Evolutionary conservation across 1,284 basidiomycete species (phyloP).

Genomic region (Anthracocystis panici-leucophaei): DNA sequence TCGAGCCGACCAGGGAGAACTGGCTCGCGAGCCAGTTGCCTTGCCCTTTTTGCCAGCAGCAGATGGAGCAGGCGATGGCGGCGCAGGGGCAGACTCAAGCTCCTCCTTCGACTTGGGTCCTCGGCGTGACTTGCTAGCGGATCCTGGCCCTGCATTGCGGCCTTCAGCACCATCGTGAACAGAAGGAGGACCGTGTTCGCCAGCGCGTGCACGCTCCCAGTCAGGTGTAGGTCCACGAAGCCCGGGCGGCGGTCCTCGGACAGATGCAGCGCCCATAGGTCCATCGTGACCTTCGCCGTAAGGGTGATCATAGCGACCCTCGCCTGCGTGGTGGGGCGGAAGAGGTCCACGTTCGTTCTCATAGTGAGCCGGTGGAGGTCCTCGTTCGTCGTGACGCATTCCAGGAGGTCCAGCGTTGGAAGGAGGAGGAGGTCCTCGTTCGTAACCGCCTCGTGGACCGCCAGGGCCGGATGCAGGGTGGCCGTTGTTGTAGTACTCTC

Average conservation of each 20-base stretch:
- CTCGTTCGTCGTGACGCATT: conserved; percentile 41
- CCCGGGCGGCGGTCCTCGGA: conserved; percentile 22
- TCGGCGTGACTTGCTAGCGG: conserved; percentile 35
- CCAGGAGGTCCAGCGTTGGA: conserved; percentile 20
- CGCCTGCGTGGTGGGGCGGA: conserved; percentile 20
- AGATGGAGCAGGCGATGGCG: conserved; percentile 46
- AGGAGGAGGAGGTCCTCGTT: conserved; percentile 21
- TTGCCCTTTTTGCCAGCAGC: conserved; percentile 48
- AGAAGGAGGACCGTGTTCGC: conserved; percentile 26
- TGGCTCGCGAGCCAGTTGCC: conserved; percentile 38
- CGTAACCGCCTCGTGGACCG: conserved; percentile 40
- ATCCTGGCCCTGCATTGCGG: conserved; percentile 13
- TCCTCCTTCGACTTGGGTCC: conserved; percentile 48
- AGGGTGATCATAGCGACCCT: conserved; percentile 29
- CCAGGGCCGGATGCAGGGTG: conserved; percentile 26
- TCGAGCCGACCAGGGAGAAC: conserved; percentile 49
- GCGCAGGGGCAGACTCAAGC: conserved; percentile 31
- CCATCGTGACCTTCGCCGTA: conserved; percentile 34
- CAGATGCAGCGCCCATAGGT: conserved; percentile 17
- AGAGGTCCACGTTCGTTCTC: conserved; percentile 43
- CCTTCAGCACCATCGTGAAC: conserved; percentile 25
- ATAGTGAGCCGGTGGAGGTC: conserved; percentile 29
- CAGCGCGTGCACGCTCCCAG: conserved; percentile 36
- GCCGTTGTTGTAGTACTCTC: conserved; percentile 48
- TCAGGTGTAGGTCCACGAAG: conserved; percentile 46